A percentile compares a stretch with the other conserved stretches of the same genome.
Conservation (phyloP, 1,139 yeast species). For the Taiozyma sp. region DNA sequence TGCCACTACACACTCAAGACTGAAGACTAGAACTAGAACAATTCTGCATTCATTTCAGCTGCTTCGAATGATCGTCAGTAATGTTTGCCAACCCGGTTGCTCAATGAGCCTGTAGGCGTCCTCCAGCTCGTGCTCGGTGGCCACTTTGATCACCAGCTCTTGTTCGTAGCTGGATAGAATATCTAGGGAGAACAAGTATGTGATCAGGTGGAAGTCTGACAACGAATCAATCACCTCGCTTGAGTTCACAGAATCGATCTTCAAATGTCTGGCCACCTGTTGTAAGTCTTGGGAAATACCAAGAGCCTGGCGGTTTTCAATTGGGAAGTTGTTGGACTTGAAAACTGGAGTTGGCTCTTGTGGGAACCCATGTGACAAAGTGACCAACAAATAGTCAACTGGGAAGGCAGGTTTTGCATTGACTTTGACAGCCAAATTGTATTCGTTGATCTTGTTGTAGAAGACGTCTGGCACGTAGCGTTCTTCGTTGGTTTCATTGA, state of each 20-base stretch:
- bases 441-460: slow-evolving; percentile 81
- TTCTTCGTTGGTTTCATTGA: slow-evolving; percentile 63
- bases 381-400: slow-evolving; percentile 83
- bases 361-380: slow-evolving; percentile 93
- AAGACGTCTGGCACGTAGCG: slow-evolving; percentile 95
- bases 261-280: slow-evolving; percentile 45
- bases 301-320: slow-evolving; percentile 73
- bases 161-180: slow-evolving; percentile 51
- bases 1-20: no score
- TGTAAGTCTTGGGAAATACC: slow-evolving; percentile 69
- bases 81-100: slow-evolving; percentile 73
- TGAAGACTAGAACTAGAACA: no score
- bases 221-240: slow-evolving; percentile 37
- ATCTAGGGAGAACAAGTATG: slow-evolving; percentile 49
- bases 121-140: slow-evolving; percentile 33
- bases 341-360: slow-evolving; percentile 51
- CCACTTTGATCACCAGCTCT: slow-evolving; percentile 38
- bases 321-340: slow-evolving; percentile 47
- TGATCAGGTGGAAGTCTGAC: slow-evolving; percentile 71
- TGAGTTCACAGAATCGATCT: slow-evolving; percentile 31
- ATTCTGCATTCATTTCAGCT: neutral
- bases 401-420: slow-evolving; percentile 97
- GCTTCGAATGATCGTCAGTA: slow-evolving; percentile 44
- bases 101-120: slow-evolving; percentile 54
- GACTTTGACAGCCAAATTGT: slow-evolving; percentile 78